Evolutionary conservation across 1,284 basidiomycete genomes (phyloP), one percentile per base, ranked within the genome.

Genomic region (Veloboletus limbatus): DNA sequence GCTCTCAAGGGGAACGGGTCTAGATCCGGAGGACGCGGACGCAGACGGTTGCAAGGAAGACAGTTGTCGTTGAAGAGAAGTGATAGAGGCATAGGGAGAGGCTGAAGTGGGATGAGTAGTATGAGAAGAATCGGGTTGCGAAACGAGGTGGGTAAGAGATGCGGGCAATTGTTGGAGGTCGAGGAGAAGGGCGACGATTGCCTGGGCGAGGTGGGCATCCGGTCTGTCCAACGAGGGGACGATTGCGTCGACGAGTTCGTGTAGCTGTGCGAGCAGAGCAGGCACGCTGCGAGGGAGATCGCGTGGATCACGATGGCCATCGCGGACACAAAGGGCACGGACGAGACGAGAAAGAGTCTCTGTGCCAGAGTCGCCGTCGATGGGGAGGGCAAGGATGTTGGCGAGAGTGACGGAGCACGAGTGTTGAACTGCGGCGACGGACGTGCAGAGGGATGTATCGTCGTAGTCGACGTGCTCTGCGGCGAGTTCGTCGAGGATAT

Each of bases 381-480:
- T n/a, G 3, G 16, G 8, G 6, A 45, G 22, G 30, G 78, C 80
- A 21, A 90, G 75, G n/a, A 90, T 71, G 60, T 81, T 82, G 57
- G 82, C 80, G 36, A 90, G 69, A 1, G 84, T 85, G 71, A 80
- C 82, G 18, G 89, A 57, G 62, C 84, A 88, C 14, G 84, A 85
- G 51, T 75, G 77, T 56, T 88, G 82, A 24, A 90, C 83, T 47
- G 77, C 72, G 10, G 74, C 69, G 51, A 90, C n/a, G n/a, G n/a
- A n/a, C n/a, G n/a, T n/a, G n/a, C n/a, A n/a, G n/a, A n/a, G n/a
- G n/a, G n/a, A n/a, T n/a, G 40, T 10, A 25, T 39, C 43, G 6
- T 55, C 56, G n/a, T 64, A 53, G 14, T 57, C 57, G 30, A 66
- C 53, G 3, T 51, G 54, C 32, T 68, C 62, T 1, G 25, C 35